Base-by-base conservation (phyloP, 2,329 filamentous ascomycete genomes). In the Phialocephala subalpina region DNA sequence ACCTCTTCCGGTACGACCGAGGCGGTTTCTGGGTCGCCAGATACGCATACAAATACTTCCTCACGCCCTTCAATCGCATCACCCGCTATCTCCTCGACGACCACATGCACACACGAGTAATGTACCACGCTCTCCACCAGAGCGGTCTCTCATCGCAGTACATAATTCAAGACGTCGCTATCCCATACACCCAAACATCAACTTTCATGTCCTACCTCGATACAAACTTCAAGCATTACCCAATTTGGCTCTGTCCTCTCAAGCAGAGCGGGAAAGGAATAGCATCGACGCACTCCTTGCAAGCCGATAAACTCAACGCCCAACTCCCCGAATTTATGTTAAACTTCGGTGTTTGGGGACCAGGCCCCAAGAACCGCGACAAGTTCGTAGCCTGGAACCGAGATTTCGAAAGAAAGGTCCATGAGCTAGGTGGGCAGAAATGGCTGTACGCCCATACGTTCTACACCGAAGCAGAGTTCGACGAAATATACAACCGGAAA, bases 321-420 rank as follows among this genome's bases (percentile, higher is more conserved):
- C 49, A 62, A 22, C 49, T 67, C 3, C 83, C 84, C 2, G 81
- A 76, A 40, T 80, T 84, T 18, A 86, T 87, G 79, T 82, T 90
- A 65, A 90, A 89, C 74, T 81, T 90, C 61, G 87, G 87, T n/a
- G 85, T 97, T 40, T 97, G 93, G 92, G 92, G 92, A 11, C 92
- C 89, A 77, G 92, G 91, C 12, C 87, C 90, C 1, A 77, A 81
- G 1, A 74, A 83, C 58, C 42, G 65, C 1, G 76, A 78, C 0
- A 82, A 82, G 14, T 95, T 94, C 74, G 82, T 94, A 2, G 76
- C 79, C 40, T 86, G 87, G 73, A 97, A 97, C 78, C 86, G 90
- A 22, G 82, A 82, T 29, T 83, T 97, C 25, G 93, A 96, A 80
- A 79, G 82, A 35, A 90, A 90, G 75, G 86, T 94, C 7, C 81